phyloP scores from a whole-genome alignment of 495 filamentous ascomycete genomes.

The Aspergillus diversus region DNA sequence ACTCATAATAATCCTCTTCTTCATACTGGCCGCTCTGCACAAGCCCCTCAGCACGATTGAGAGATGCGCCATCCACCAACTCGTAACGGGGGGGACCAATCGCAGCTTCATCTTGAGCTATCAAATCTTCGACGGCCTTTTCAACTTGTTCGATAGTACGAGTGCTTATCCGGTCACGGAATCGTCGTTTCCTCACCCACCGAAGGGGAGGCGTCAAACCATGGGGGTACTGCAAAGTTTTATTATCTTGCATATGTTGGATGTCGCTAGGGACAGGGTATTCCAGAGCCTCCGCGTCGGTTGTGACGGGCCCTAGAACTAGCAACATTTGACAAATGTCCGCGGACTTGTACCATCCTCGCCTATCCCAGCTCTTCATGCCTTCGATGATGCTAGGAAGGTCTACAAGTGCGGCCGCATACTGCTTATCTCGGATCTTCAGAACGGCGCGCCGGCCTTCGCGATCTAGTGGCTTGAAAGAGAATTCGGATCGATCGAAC shows the following conservation, averaged over 20 bases:
- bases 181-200: conserved; percentile 80
- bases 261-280: conserved; percentile 68
- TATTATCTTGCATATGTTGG: conserved; percentile 53
- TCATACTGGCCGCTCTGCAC: conserved; percentile 48
- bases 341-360: conserved; percentile 87
- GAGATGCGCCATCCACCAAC: conserved; percentile 63
- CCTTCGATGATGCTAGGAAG: conserved; percentile 90
- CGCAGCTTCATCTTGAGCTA: conserved; percentile 66
- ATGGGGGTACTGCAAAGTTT: conserved; percentile 80
- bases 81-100: conserved; percentile 61
- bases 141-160: conserved; percentile 89
- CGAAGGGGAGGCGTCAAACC: conserved; percentile 92
- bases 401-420: conserved; percentile 83
- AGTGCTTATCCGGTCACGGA: conserved; percentile 75
- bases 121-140: conserved; percentile 73
- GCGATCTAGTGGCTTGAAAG: conserved; percentile 75
- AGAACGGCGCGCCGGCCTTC: conserved; percentile 76
- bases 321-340: conserved; percentile 96
- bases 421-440: conserved; percentile 67
- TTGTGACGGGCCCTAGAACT: conserved; percentile 70
- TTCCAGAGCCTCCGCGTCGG: conserved; percentile 73
- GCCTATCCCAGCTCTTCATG: conserved; percentile 96
- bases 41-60: conserved; percentile 54
- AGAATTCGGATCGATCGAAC: conserved; percentile 70
- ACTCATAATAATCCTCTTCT: conserved; percentile 51